Conservation (phyloP, 352 stramenopile species). For the Phytophthora ohioensis region DNA sequence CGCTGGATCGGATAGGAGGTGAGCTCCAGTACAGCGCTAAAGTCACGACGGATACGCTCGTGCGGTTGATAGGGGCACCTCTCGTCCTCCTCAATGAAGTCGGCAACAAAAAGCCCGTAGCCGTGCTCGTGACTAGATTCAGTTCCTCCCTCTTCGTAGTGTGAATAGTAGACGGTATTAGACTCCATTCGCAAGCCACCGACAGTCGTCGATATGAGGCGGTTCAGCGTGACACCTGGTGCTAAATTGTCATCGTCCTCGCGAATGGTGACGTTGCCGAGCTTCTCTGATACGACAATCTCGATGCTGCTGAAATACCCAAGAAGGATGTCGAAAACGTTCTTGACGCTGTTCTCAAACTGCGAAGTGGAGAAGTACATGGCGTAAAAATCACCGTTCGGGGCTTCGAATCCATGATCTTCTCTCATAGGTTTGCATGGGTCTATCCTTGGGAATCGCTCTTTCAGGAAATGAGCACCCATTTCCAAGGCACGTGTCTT, state of each 20-base stretch:
- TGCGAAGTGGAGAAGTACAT: conserved; percentile 34
- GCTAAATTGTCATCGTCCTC: conserved; percentile 49
- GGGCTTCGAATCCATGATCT: conserved; percentile 35
- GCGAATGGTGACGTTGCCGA: conserved; percentile 56
- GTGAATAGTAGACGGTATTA: conserved; percentile 47
- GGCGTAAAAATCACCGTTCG: conserved; percentile 38
- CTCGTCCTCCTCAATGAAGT: conserved; percentile 54
- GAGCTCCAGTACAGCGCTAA: conserved; percentile 38
- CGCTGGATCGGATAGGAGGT: conserved; percentile 29
- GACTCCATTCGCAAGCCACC: conserved; percentile 45
- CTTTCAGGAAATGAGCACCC: conserved; percentile 35
- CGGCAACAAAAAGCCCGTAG: conserved; percentile 44
- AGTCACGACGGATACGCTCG: conserved; percentile 51
- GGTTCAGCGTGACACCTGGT: conserved; percentile 42
- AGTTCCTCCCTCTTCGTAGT: conserved; percentile 34
- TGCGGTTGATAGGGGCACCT: conserved; percentile 47
- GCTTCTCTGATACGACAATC: conserved; percentile 55
- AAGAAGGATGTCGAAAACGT: conserved; percentile 55
- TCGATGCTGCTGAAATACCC: conserved; percentile 50
- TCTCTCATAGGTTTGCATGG: conserved; percentile 38
- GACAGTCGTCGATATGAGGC: conserved; percentile 40
- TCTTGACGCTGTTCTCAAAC: conserved; percentile 44
- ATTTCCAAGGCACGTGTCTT: conserved; percentile 28
- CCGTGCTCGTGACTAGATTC: conserved; percentile 22
- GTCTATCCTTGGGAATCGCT: conserved; percentile 30